A percentile compares a stretch with the other conserved stretches of the same genome.
phyloP scores from a whole-genome alignment of 1,139 yeast species.

The Geotrichum australiense region DNA sequence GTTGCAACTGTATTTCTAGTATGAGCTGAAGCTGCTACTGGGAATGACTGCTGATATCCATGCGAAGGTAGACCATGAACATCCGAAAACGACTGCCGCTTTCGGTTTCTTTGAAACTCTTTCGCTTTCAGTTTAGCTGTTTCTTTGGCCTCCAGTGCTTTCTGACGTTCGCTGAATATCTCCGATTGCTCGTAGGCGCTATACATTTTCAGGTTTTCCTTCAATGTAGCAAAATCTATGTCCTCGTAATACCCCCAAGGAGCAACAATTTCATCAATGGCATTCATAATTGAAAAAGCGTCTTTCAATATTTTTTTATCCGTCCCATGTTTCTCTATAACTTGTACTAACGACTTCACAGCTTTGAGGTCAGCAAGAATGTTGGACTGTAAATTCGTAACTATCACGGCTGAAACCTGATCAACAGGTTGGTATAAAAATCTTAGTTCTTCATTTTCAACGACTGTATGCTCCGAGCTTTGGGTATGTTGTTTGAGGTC shows the following conservation, averaged over 20 bases:
- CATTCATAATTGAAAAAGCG: constrained; percentile 83
- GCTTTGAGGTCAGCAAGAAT: constrained; percentile 94
- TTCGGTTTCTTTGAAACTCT: constrained; percentile 55
- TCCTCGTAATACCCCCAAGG: constrained; percentile 82
- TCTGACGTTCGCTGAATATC: constrained; percentile 93
- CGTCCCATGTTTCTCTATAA: constrained; percentile 67
- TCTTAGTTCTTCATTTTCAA: constrained; percentile 87
- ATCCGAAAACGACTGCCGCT: neutral
- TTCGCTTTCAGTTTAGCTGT: constrained; percentile 94
- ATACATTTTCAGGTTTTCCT: constrained; percentile 95
- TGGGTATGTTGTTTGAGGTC: constrained; percentile 50
- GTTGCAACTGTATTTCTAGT: neutral
- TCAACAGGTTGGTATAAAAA: constrained; percentile 95
- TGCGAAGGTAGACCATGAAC: neutral
- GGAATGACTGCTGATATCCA: neutral
- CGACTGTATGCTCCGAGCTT: constrained; percentile 84
- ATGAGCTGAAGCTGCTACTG: neutral
- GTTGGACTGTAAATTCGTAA: constrained; percentile 87
- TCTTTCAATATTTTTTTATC: constrained; percentile 77
- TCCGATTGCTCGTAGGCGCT: constrained; percentile 97
- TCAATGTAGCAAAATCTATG: constrained; percentile 72
- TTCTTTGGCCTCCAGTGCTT: constrained; percentile 94
- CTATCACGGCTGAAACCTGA: constrained; percentile 82
- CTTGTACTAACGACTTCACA: constrained; percentile 74
- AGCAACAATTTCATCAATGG: constrained; percentile 89